A percentile compares a stretch with the other conserved stretches of the same genome.
Conservation (phyloP, 805 yeast species). For the Sugiyamaella boreocaroliniensis region DNA sequence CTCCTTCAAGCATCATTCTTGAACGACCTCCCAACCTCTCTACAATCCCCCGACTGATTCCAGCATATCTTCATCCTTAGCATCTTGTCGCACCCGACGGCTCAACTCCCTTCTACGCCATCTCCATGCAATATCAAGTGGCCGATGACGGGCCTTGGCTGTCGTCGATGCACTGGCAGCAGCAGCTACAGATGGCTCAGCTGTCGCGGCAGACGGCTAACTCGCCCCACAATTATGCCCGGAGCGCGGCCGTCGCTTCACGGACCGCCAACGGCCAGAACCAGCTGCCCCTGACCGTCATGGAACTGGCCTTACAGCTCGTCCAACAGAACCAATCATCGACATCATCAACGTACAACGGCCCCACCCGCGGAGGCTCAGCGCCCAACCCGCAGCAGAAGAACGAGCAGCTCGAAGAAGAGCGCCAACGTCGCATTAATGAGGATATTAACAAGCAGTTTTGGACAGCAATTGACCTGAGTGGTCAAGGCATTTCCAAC, state of each 20-base stretch:
- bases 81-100: no score
- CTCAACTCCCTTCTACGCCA: neutral
- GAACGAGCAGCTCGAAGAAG: slow-evolving; percentile 34
- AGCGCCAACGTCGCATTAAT: slow-evolving; percentile 34
- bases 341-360: slow-evolving; percentile 6
- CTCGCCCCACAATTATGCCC: slow-evolving; percentile 74
- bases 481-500: slow-evolving; percentile 76
- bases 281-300: slow-evolving; percentile 28
- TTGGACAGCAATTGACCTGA: slow-evolving; percentile 90
- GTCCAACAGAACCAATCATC: slow-evolving; percentile 24
- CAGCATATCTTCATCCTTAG: no score
- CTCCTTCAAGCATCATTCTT: neutral
- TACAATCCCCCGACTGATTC: no score
- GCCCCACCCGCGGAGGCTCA: slow-evolving; percentile 22
- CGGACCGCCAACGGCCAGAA: slow-evolving; percentile 33
- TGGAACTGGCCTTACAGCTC: slow-evolving; percentile 34
- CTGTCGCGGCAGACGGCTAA: slow-evolving; percentile 56
- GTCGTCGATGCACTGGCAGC: slow-evolving; percentile 50
- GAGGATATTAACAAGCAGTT: slow-evolving; percentile 53
- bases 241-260: slow-evolving; percentile 67
- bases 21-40: neutral
- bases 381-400: slow-evolving; percentile 13
- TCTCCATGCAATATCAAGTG: neutral
- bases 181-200: slow-evolving; percentile 66
- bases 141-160: slow-evolving; percentile 6